These are phyloP conservation scores for Tulasnella sp. DNA, from an alignment of 768 basidiomycete species.

Conservation along the genomic window DNA sequence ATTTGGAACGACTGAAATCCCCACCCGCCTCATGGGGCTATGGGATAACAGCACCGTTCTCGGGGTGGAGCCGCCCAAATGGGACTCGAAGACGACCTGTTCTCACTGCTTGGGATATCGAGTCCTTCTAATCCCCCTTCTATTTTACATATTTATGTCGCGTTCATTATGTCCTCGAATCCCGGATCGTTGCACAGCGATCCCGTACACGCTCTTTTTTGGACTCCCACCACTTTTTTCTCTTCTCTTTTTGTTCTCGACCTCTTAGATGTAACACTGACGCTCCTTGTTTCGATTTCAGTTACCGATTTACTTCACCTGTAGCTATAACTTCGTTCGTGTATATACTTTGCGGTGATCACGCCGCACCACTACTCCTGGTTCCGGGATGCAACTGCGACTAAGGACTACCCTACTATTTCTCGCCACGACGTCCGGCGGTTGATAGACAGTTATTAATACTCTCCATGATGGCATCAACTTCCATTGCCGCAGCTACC, in stretches of 20 bases:
- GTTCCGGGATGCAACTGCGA: not conserved
- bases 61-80: not conserved
- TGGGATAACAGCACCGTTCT: not conserved
- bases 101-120: not conserved
- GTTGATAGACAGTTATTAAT: constrained; percentile 69
- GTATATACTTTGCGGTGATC: not conserved
- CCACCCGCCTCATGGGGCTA: not conserved
- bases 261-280: not conserved
- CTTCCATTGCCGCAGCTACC: constrained; percentile 94
- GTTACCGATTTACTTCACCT: not conserved
- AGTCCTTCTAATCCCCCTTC: not conserved
- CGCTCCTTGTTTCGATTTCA: not conserved
- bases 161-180: not conserved
- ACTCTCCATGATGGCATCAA: constrained; percentile 73
- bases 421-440: constrained; percentile 33
- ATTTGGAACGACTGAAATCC: not conserved
- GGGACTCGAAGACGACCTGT: not conserved
- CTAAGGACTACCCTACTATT: not conserved
- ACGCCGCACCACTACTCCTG: not conserved
- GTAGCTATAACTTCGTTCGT: not conserved
- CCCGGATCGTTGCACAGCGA: not conserved
- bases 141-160: not conserved
- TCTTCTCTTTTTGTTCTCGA: not conserved
- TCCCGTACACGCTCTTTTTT: not conserved
- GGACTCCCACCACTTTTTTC: not conserved